These are phyloP conservation scores for Chlorencoelia australis DNA, from an alignment of 2,329 filamentous ascomycete genomes.

Conservation along the genomic window DNA sequence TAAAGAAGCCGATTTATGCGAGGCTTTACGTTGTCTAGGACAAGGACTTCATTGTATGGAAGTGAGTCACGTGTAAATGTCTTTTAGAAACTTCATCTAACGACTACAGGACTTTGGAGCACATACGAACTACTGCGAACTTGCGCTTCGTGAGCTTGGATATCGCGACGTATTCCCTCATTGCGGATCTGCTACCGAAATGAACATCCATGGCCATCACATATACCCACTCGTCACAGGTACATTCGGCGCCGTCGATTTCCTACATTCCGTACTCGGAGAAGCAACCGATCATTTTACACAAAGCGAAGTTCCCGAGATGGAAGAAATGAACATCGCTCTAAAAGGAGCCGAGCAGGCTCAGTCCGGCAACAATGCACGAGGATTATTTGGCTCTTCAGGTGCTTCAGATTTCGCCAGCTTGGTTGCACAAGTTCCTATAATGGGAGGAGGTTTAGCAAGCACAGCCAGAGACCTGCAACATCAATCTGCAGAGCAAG, in stretches of 20 bases:
- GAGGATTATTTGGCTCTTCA: conserved; percentile 28
- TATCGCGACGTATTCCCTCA: conserved; percentile 62
- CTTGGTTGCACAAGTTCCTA: conserved; percentile 67
- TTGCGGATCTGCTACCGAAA: conserved; percentile 55
- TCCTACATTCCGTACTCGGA: conserved; percentile 63
- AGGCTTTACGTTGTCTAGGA: conserved; percentile 57
- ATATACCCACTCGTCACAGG: conserved; percentile 67
- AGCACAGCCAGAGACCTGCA: conserved; percentile 55
- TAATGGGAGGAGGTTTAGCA: conserved; percentile 54
- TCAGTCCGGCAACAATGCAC: conserved; percentile 29
- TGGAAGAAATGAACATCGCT: conserved; percentile 69
- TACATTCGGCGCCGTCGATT: conserved; percentile 73
- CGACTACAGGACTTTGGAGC: conserved; percentile 54
- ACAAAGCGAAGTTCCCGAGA: conserved; percentile 74
- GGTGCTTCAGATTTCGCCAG: conserved; percentile 54
- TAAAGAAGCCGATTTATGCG: conserved; percentile 68
- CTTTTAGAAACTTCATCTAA: not conserved
- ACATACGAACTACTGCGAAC: conserved; percentile 76
- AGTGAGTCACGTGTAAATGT: conserved; percentile 8
- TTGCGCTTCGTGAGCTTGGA: conserved; percentile 64
- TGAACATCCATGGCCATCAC: conserved; percentile 54
- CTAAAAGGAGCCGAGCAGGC: conserved; percentile 56
- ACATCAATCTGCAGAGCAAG: conserved; percentile 50
- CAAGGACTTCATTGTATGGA: conserved; percentile 47
- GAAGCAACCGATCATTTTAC: conserved; percentile 79